Evolutionary conservation across 2,329 filamentous ascomycete genomes (phyloP).

Genomic region (Colletotrichum tropicale): DNA sequence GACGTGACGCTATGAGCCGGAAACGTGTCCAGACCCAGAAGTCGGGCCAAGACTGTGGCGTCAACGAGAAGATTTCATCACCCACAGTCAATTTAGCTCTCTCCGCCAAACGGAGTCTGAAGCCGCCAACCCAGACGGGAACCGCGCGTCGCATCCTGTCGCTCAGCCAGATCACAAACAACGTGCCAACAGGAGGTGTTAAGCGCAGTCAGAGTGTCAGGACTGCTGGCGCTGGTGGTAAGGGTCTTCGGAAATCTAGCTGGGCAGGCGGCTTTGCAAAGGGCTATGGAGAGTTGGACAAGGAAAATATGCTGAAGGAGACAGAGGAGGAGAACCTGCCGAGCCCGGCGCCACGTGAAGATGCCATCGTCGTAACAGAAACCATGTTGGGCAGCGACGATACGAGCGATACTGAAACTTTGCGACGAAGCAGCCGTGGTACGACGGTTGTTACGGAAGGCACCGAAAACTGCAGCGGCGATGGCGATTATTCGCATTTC

Average conservation of each 20-base stretch:
- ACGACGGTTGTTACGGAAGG: slow-evolving; percentile 51
- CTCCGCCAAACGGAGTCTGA: slow-evolving; percentile 53
- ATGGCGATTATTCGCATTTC: slow-evolving; percentile 37
- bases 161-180: slow-evolving; percentile 86
- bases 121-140: slow-evolving; percentile 51
- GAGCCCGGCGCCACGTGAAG: background rate
- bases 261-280: slow-evolving; percentile 64
- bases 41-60: slow-evolving; percentile 29
- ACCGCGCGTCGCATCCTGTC: slow-evolving; percentile 84
- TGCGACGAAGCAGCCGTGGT: slow-evolving; percentile 49
- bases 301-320: slow-evolving; percentile 70
- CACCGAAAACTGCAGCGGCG: slow-evolving; percentile 40
- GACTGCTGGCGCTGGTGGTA: slow-evolving; percentile 51
- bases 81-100: slow-evolving; percentile 59
- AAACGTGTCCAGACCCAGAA: slow-evolving; percentile 58
- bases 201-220: slow-evolving; percentile 82
- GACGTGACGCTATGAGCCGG: slow-evolving; percentile 61
- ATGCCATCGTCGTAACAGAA: slow-evolving; percentile 10
- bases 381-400: slow-evolving; percentile 31
- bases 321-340: slow-evolving; percentile 59
- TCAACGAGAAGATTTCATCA: slow-evolving; percentile 20
- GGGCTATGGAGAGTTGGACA: slow-evolving; percentile 58
- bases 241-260: slow-evolving; percentile 68
- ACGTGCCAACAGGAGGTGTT: slow-evolving; percentile 67
- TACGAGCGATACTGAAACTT: slow-evolving; percentile 56